Conservation (phyloP, 2,329 filamentous ascomycete genomes). For the Cladobotryum protrusum region DNA sequence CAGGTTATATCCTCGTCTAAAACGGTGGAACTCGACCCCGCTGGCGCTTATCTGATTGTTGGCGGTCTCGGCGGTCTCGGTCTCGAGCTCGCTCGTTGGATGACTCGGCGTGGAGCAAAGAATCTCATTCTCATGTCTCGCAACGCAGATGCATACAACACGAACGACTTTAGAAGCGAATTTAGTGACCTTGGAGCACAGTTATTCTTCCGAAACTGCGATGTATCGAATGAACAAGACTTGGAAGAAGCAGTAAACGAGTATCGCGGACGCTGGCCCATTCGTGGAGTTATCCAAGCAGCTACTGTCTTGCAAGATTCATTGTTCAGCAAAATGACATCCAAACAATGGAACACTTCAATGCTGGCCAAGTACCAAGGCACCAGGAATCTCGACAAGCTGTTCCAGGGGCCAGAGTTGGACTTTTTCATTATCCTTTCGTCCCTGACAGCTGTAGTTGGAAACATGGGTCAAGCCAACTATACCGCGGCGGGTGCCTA, state of each 20-base stretch:
- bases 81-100: not conserved
- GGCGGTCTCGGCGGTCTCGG: conserved; percentile 8
- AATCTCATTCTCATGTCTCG: conserved; percentile 4
- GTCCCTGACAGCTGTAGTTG: not conserved
- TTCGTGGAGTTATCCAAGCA: too few relatives aligned
- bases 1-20: too few relatives aligned
- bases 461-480: conserved; percentile 1
- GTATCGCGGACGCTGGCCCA: too few relatives aligned
- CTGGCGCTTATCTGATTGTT: conserved; percentile 6
- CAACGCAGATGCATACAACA: not conserved
- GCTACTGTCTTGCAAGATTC: too few relatives aligned
- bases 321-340: too few relatives aligned
- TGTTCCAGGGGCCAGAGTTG: not conserved
- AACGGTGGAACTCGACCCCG: not conserved
- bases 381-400: not conserved
- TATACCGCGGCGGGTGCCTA: not conserved
- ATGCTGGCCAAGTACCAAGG: not conserved
- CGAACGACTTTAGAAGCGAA: not conserved
- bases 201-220: not conserved
- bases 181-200: not conserved
- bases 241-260: too few relatives aligned
- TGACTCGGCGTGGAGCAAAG: conserved; percentile 1
- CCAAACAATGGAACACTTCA: too few relatives aligned
- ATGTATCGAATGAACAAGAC: not conserved
- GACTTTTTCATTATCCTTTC: not conserved